Base-by-base conservation (phyloP, 192 early-diverging fungal species). In the Dissophora ornata region DNA sequence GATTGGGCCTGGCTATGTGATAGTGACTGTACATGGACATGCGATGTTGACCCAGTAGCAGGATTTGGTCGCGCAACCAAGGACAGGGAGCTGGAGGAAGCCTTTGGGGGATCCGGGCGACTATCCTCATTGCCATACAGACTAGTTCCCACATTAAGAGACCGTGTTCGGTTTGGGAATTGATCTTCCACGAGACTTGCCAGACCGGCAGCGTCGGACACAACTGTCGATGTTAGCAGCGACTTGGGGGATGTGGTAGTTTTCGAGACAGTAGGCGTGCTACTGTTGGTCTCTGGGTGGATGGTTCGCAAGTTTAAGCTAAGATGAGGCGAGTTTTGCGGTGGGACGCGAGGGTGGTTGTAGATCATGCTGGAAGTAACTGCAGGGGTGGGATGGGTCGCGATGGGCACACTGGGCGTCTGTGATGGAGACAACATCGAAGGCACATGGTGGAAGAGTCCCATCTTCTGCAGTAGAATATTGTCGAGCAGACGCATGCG, bases 381-480 rank as follows among this genome's bases (percentile, higher is more conserved):
- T 6, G 57, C 49, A 1, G 54, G 33, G 8, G 55, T 54, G 13
- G 33, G 28, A 7, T 52, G 61, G n/a, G 62, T 52, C 2, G 56
- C 38, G 12, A 54, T 11, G 11, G 65, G 58, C 3, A 33, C 12
- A 30, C 42, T 36, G 6, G 40, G 41, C 15, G 65, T 42, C 4
- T 44, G 25, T 15, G 69, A 36, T 7, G 45, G 19, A 48, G 71
- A 40, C 19, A 63, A 41, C 32, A 81, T 50, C 6, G 70, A 59
- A 4, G 69, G 67, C n/a, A 86, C 68, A 57, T 88, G 87, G 58
- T 86, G 81, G 63, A 88, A 88, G 15, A 88, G 66, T 1, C 87
- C 87, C 83, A 88, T 86, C 46, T 88, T 88, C 62, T 88, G 87
- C 47, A 85, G 69, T 9, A 88, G 36, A 25, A 88, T 84, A 41